These are phyloP conservation scores for Metschnikowia koreensis DNA, from an alignment of 805 yeast genomes.

Conservation along the genomic window DNA sequence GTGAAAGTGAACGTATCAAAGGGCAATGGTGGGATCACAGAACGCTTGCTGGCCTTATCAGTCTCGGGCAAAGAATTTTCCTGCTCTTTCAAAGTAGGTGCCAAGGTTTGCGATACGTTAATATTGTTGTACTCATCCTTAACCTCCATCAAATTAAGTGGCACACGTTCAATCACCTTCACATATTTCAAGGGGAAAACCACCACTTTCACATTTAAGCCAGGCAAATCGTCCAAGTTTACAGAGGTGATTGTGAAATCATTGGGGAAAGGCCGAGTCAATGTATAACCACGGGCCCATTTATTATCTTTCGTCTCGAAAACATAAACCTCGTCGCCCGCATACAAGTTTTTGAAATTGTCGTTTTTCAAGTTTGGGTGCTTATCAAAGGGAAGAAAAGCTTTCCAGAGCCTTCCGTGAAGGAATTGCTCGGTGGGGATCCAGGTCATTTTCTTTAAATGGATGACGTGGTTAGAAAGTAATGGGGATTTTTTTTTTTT, in stretches of 20 bases:
- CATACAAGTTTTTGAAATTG: conserved; percentile 53
- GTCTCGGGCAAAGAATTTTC: conserved; percentile 23
- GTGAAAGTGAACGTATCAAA: conserved; percentile 42
- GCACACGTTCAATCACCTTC: conserved; percentile 42
- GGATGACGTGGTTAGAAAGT: not conserved
- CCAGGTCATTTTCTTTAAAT: conserved; percentile 28
- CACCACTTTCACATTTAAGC: conserved; percentile 49
- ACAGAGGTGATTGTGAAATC: conserved; percentile 63
- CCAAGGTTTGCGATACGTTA: conserved; percentile 17
- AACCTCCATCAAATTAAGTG: conserved; percentile 30
- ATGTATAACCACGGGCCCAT: conserved; percentile 81
- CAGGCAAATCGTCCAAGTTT: conserved; percentile 63
- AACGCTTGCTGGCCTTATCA: not conserved
- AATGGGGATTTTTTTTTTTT: not conserved
- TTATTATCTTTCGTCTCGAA: conserved; percentile 59
- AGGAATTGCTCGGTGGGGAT: conserved; percentile 35
- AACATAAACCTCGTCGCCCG: conserved; percentile 75
- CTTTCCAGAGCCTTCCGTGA: conserved; percentile 37
- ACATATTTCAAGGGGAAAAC: conserved; percentile 62
- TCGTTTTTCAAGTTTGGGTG: conserved; percentile 37
- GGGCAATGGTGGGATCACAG: conserved; percentile 53
- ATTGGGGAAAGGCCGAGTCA: conserved; percentile 66
- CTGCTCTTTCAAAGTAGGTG: conserved; percentile 35
- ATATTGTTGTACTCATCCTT: conserved; percentile 31
- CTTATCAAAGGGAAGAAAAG: conserved; percentile 43